A percentile compares a stretch with the other conserved stretches of the same genome.
Conservation (phyloP, 345 rosid genomes). For the Nasturtium officinale region DNA sequence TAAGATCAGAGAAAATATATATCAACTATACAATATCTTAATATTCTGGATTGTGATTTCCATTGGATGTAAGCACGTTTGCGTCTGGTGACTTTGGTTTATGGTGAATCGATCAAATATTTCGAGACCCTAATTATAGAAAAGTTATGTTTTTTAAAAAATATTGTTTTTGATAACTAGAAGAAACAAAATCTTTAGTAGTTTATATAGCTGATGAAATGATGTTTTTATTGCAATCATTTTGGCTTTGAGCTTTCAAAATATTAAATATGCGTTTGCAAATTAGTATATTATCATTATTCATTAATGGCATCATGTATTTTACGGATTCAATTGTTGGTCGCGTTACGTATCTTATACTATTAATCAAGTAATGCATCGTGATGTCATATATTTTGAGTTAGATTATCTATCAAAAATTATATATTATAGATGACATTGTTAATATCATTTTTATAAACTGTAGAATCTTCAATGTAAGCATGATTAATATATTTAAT, state of each 20-base stretch:
- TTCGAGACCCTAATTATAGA: not conserved
- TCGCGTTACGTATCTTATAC: not conserved
- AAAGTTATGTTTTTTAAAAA: not conserved
- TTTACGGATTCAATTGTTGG: not conserved
- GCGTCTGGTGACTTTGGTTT: not conserved
- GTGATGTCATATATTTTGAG: not conserved
- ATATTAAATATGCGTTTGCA: not conserved
- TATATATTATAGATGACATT: not conserved
- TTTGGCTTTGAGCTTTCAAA: not conserved
- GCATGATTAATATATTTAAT: not conserved
- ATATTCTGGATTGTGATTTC: not conserved
- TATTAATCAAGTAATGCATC: not conserved
- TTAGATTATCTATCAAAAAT: not conserved
- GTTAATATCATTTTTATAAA: not conserved
- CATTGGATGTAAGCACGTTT: not conserved
- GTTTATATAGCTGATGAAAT: no score
- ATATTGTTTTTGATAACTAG: not conserved
- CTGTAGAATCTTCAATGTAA: not conserved
- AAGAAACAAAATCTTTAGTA: no score
- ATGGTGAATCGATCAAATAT: not conserved
- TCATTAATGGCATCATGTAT: not conserved
- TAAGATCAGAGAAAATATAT: not conserved
- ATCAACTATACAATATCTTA: not conserved
- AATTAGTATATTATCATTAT: not conserved
- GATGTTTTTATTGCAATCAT: no score